A percentile compares a stretch with the other conserved stretches of the same genome.
phyloP scores from a whole-genome alignment of 2,329 filamentous ascomycete species.

The Pseudogymnoascus sp. region DNA sequence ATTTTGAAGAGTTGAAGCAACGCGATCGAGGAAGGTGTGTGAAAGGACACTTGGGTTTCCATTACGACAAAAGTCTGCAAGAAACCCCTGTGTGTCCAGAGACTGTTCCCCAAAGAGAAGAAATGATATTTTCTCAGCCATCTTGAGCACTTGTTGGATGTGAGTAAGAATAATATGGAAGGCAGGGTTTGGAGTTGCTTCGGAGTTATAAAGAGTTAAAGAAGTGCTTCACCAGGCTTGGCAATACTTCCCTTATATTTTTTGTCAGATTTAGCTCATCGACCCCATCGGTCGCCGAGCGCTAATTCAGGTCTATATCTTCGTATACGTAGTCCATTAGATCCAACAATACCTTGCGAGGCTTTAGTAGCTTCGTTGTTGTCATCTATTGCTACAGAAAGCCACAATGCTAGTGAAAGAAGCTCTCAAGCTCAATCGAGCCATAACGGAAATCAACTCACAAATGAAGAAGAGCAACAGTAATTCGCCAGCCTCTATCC shows the following conservation, averaged over 20 bases:
- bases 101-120: slow-evolving; percentile 68
- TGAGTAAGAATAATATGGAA: slow-evolving; percentile 3
- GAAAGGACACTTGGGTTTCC: slow-evolving; percentile 45
- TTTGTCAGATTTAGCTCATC: not conserved
- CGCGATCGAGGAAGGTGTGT: slow-evolving; percentile 54
- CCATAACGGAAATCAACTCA: too few species aligned
- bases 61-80: slow-evolving; percentile 46
- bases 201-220: not conserved
- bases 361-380: not conserved
- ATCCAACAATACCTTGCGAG: not conserved
- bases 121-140: slow-evolving; percentile 37
- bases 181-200: not conserved
- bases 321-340: not conserved
- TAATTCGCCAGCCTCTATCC: too few species aligned
- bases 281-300: slow-evolving; percentile 1
- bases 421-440: too few species aligned
- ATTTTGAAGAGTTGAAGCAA: slow-evolving; percentile 48
- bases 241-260: not conserved
- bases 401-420: too few species aligned
- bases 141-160: slow-evolving; percentile 9
- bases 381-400: not conserved
- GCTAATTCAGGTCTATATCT: not conserved
- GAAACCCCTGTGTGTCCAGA: slow-evolving; percentile 56
- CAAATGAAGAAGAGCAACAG: too few species aligned
- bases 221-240: not conserved